Conservation (phyloP, 1,284 basidiomycete species). For the Ceratobasidium sp. region DNA sequence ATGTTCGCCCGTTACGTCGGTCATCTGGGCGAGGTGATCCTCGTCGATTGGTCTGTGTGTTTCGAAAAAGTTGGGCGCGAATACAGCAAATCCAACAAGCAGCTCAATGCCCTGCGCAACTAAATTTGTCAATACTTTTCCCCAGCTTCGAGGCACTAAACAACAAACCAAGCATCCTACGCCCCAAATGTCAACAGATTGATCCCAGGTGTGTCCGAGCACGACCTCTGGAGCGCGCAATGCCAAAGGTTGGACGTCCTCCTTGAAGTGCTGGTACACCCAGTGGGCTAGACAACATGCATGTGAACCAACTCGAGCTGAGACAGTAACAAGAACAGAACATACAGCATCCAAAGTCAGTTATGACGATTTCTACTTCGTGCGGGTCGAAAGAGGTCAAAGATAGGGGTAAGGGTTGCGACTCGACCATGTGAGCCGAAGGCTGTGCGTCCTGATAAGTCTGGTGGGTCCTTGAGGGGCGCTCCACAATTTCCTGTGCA, state of each 20-base stretch:
- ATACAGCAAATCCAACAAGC: neutral
- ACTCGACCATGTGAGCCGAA: neutral
- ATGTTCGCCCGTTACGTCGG: neutral
- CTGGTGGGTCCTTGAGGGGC: neutral
- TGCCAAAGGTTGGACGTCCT: neutral
- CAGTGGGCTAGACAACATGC: slow-evolving; percentile 1
- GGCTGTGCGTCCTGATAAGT: neutral
- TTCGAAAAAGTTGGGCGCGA: neutral
- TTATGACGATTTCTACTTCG: neutral
- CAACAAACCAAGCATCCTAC: slow-evolving; percentile 7
- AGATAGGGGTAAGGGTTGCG: neutral
- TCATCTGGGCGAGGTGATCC: slow-evolving; percentile 20
- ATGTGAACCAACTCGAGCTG: neutral
- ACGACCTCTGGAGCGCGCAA: slow-evolving; percentile 13
- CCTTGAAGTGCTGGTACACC: neutral
- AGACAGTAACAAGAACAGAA: neutral
- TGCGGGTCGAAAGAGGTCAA: neutral
- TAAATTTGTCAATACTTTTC: neutral
- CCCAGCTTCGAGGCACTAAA: neutral
- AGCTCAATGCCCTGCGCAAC: neutral
- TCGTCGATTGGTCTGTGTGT: neutral
- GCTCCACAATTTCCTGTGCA: neutral
- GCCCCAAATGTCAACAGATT: slow-evolving; percentile 5
- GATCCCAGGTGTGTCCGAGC: slow-evolving; percentile 6
- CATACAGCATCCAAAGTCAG: neutral